These are phyloP conservation scores for apple (Malus domestica) DNA, from an alignment of 306 rosid genomes.

Conservation along the genomic window DNA sequence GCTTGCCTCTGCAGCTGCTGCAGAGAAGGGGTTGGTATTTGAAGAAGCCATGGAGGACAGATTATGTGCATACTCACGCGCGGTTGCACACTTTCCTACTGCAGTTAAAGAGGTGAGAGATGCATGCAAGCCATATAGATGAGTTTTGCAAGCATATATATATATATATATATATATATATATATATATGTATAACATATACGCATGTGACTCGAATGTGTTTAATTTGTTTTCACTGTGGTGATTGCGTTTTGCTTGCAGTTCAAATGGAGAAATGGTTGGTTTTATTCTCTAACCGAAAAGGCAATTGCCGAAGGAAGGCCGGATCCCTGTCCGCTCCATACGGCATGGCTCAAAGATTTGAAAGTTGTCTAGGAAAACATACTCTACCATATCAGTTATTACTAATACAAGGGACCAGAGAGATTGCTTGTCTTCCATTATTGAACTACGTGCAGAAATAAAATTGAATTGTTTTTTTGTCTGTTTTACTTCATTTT, in stretches of 20 bases:
- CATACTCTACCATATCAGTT: too few relatives aligned
- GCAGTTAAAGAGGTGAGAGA: conserved; percentile 89
- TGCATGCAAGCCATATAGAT: not conserved
- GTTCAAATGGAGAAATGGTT: conserved; percentile 98
- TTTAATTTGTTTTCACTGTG: not conserved
- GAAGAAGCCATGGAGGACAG: conserved; percentile 75
- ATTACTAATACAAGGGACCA: too few relatives aligned
- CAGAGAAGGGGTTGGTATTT: conserved; percentile 61
- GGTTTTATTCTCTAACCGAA: conserved; percentile 74
- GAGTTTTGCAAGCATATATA: not conserved
- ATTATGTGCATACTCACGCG: conserved; percentile 77
- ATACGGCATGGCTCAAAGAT: conserved; percentile 77
- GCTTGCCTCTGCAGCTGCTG: conserved; percentile 68
- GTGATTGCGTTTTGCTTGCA: conserved; percentile 27
- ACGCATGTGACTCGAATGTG: not conserved
- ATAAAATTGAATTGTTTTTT: not conserved
- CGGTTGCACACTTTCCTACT: conserved; percentile 89
- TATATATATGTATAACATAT: too few relatives aligned
- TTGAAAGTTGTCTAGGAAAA: conserved; percentile 46
- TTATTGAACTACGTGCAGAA: not conserved
- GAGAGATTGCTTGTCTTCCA: not conserved
- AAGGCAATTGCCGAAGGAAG: conserved; percentile 62
- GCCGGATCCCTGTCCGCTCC: conserved; percentile 82
- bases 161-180: not conserved
- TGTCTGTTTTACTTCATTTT: not conserved